phyloP scores from a whole-genome alignment of 306 rosid species.

The Prunus mira region DNA sequence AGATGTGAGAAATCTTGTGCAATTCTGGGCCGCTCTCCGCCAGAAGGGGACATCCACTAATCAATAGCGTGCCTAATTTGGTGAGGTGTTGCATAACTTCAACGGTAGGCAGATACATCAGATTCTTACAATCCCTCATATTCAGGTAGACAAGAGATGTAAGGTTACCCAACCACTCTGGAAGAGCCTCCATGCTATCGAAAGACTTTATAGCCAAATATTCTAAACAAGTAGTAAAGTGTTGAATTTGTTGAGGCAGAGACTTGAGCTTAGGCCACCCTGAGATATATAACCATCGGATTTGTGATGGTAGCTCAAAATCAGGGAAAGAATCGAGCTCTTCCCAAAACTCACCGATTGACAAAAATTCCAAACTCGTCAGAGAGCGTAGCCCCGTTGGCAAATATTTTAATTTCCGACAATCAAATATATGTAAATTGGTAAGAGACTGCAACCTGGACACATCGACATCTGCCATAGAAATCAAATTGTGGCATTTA shows the following conservation, averaged over 20 bases:
- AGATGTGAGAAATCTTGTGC: too few species aligned
- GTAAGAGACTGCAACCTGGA: not conserved
- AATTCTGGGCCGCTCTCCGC: too few species aligned
- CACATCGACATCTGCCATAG: not conserved
- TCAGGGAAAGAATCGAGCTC: not conserved
- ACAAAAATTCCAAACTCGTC: accelerated
- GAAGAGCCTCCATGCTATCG: too few species aligned
- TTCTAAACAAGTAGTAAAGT: too few species aligned
- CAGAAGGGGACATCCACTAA: too few species aligned
- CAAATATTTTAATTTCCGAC: not conserved
- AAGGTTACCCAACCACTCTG: too few species aligned
- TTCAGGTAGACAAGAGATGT: too few species aligned
- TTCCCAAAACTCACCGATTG: not conserved
- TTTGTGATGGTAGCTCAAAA: not conserved
- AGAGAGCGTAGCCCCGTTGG: not conserved
- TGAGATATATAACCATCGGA: accelerated
- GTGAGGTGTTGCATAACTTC: too few species aligned
- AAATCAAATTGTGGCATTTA: not conserved
- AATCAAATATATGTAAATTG: accelerated
- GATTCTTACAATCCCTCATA: accelerated
- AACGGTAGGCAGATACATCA: too few species aligned
- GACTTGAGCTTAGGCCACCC: not conserved
- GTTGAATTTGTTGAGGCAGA: too few species aligned
- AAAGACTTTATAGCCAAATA: accelerated
- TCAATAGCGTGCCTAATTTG: accelerated